phyloP scores from a whole-genome alignment of 306 rosid species.

The Boehmeria nivea region DNA sequence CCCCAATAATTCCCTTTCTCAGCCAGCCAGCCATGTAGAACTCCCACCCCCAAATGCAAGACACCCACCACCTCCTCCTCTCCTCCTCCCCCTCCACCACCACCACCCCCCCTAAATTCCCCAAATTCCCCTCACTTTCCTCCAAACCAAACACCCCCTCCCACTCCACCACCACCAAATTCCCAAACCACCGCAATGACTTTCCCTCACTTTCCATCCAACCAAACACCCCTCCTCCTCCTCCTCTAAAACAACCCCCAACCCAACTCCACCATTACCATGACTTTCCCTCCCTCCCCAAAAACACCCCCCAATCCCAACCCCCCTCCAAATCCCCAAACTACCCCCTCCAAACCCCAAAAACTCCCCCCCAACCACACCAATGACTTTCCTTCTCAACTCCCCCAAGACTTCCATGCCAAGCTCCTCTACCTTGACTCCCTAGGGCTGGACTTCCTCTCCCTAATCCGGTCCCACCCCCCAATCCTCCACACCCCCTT shows the following conservation, averaged over 20 bases:
- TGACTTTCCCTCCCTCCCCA: neutral
- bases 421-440: constrained; percentile 79
- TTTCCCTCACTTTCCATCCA: constrained; percentile 5
- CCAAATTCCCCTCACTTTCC: constrained; percentile 22
- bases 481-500: constrained; percentile 48
- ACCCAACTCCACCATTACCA: neutral
- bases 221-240: neutral
- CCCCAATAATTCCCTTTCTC: neutral
- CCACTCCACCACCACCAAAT: constrained; percentile 10
- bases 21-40: too few species aligned
- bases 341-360: constrained; percentile 8
- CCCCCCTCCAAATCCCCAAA: constrained; percentile 16
- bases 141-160: neutral
- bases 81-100: neutral
- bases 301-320: constrained; percentile 9
- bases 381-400: neutral
- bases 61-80: constrained; percentile 14
- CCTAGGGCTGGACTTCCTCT: constrained; percentile 68
- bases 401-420: constrained; percentile 42
- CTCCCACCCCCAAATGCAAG: constrained; percentile 21
- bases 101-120: too few species aligned
- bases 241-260: neutral
- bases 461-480: constrained; percentile 62
- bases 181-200: neutral
- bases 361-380: neutral